Evolutionary conservation across 2,329 filamentous ascomycete genomes (phyloP).

Genomic region (Shiraia bambusicola): DNA sequence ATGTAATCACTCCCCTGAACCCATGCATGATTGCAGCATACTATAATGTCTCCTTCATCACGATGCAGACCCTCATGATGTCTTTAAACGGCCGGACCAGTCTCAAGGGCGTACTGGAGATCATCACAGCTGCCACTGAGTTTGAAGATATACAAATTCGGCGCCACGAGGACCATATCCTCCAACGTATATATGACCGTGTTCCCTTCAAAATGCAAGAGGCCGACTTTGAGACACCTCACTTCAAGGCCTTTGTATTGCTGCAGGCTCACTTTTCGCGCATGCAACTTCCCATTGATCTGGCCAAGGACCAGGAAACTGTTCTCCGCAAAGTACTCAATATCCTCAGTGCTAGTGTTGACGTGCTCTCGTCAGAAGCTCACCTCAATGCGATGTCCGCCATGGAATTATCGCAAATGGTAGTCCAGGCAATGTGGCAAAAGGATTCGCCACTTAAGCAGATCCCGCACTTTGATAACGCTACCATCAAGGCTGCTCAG

Average conservation of each 20-base stretch:
- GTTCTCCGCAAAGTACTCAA: slow-evolving; percentile 83
- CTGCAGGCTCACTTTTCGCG: slow-evolving; percentile 96
- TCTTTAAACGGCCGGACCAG: slow-evolving; percentile 87
- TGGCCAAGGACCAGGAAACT: slow-evolving; percentile 92
- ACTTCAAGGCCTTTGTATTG: slow-evolving; percentile 98
- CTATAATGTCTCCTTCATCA: slow-evolving; percentile 99
- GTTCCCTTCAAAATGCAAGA: slow-evolving; percentile 94
- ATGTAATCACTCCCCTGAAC: slow-evolving; percentile 84
- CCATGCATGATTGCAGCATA: slow-evolving; percentile 98
- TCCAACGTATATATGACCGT: slow-evolving; percentile 91
- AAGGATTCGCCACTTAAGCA: slow-evolving; percentile 95
- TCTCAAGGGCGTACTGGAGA: slow-evolving; percentile 94
- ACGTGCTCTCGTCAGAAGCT: slow-evolving; percentile 92
- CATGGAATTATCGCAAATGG: slow-evolving; percentile 99
- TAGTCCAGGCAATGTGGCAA: slow-evolving; percentile 99
- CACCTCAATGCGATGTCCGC: slow-evolving; percentile 96
- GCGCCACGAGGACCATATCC: slow-evolving; percentile 82
- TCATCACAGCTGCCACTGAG: slow-evolving; percentile 93
- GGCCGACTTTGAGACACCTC: slow-evolving; percentile 83
- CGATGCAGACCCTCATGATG: slow-evolving; percentile 96
- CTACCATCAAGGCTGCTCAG: slow-evolving; percentile 79
- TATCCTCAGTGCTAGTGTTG: slow-evolving; percentile 86
- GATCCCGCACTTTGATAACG: slow-evolving; percentile 88
- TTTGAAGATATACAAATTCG: slow-evolving; percentile 95
- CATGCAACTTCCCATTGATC: slow-evolving; percentile 93